phyloP scores from a whole-genome alignment of 495 filamentous ascomycete species.

The Neurospora discreta region DNA sequence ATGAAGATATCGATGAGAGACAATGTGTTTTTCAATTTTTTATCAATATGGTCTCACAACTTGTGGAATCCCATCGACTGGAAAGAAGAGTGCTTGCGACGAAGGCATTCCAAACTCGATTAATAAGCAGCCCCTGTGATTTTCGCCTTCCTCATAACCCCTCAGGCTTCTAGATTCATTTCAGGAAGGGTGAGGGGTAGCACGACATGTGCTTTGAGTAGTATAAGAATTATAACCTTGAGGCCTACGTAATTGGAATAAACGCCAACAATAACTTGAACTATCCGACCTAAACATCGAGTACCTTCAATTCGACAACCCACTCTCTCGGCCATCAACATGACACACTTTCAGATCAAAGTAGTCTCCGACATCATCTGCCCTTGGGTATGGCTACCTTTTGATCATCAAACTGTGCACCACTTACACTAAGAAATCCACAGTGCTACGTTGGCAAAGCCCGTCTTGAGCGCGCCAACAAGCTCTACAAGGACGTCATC shows the following conservation, averaged over 20 bases:
- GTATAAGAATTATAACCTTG: background rate
- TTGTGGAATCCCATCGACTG: background rate
- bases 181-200: background rate
- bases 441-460: constrained; percentile 77
- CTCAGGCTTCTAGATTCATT: background rate
- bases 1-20: background rate
- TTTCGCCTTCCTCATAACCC: background rate
- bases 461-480: constrained; percentile 59
- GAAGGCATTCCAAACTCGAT: background rate
- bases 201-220: background rate
- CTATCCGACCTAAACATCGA: background rate
- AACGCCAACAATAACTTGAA: background rate
- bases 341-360: constrained; percentile 70
- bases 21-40: background rate
- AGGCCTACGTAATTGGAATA: background rate
- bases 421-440: background rate
- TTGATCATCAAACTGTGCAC: background rate
- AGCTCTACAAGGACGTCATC: constrained; percentile 45
- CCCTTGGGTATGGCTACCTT: constrained; percentile 47
- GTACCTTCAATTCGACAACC: background rate
- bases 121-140: background rate
- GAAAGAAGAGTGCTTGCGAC: background rate
- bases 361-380: constrained; percentile 72
- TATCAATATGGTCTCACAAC: background rate
- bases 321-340: constrained; percentile 16